Evolutionary conservation across 2,329 filamentous ascomycete species (phyloP).

Genomic region (Plectosphaerella cucumerina): DNA sequence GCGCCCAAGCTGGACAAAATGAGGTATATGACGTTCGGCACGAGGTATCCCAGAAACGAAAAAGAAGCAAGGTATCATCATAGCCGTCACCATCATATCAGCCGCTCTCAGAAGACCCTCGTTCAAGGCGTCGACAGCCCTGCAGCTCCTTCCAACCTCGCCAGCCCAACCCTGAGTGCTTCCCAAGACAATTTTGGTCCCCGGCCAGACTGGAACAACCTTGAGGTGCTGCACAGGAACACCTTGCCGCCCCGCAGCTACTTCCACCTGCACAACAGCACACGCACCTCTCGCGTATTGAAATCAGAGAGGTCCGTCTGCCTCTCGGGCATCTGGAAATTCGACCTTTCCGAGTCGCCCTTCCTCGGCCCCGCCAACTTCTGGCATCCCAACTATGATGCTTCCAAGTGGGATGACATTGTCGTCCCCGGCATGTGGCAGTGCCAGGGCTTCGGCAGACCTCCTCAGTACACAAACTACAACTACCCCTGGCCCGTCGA

Average conservation of each 20-base stretch:
- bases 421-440: conserved; percentile 69
- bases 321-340: conserved; percentile 53
- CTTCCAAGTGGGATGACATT: conserved; percentile 43
- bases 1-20: too few species aligned
- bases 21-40: too few species aligned
- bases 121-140: too few species aligned
- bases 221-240: conserved; percentile 51
- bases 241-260: conserved; percentile 50
- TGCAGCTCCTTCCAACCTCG: background rate
- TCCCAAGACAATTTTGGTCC: background rate
- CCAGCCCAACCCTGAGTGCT: background rate
- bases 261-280: conserved; percentile 41
- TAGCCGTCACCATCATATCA: too few species aligned
- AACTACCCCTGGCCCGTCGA: conserved; percentile 64
- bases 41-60: too few species aligned
- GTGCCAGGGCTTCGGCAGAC: conserved; percentile 58
- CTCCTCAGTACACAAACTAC: conserved; percentile 68
- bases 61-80: too few species aligned
- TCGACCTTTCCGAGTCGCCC: conserved; percentile 42
- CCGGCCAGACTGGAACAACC: conserved; percentile 56
- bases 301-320: conserved; percentile 28
- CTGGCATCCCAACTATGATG: conserved; percentile 28
- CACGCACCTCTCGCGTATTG: conserved; percentile 1
- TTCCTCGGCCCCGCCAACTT: conserved; percentile 39
- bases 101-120: too few species aligned